A percentile compares a stretch with the other conserved stretches of the same genome.
Conservation (phyloP, 306 rosid genomes). For the Comarum palustre region DNA sequence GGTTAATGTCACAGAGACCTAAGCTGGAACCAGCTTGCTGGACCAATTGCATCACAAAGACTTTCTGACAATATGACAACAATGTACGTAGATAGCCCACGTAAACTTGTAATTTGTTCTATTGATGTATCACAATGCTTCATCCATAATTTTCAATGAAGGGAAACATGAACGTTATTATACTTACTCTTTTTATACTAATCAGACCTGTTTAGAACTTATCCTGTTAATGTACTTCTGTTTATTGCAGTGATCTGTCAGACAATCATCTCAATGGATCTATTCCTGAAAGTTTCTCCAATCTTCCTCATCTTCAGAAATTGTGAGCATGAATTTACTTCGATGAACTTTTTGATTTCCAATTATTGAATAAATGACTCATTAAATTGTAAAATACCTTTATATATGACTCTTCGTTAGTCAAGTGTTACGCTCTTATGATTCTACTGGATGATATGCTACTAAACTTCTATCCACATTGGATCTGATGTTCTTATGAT, state of each 20-base stretch:
- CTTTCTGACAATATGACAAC: constrained; percentile 68
- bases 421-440: not conserved
- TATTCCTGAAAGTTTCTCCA: constrained; percentile 45
- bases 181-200: not conserved
- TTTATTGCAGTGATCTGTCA: constrained; percentile 57
- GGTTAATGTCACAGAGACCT: constrained; percentile 65
- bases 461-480: not conserved
- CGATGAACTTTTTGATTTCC: not conserved
- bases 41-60: constrained; percentile 50
- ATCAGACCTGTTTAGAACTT: not conserved
- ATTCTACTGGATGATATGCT: constrained; percentile 1
- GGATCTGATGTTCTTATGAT: constrained; percentile 22
- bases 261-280: constrained; percentile 63
- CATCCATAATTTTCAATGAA: not conserved
- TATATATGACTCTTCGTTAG: constrained; percentile 5
- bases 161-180: not conserved
- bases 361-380: not conserved
- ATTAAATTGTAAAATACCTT: not conserved
- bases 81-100: constrained; percentile 45
- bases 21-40: constrained; percentile 65
- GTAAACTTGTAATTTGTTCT: constrained; percentile 6
- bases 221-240: constrained; percentile 2
- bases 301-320: constrained; percentile 64
- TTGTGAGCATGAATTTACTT: constrained; percentile 50
- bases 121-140: not conserved